These are phyloP conservation scores for Nymphaea colorata DNA, from an alignment of 164 flowering plant species.

Conservation along the genomic window DNA sequence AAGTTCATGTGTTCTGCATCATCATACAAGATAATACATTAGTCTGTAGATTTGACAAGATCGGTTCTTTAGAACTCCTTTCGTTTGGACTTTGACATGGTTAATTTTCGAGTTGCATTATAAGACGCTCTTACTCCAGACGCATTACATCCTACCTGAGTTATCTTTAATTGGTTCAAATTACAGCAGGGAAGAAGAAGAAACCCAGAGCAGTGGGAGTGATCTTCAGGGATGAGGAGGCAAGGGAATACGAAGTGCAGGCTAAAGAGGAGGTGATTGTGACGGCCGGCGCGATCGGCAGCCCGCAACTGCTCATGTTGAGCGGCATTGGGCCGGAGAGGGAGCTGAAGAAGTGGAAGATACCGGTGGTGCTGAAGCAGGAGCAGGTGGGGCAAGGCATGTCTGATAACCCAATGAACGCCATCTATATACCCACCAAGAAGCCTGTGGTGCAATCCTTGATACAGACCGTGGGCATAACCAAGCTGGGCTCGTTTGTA, in stretches of 20 bases:
- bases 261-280: slow-evolving; percentile 64
- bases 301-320: slow-evolving; percentile 70
- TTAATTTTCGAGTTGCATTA: background rate
- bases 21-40: no score
- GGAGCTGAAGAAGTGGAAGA: slow-evolving; percentile 50
- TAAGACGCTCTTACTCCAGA: background rate
- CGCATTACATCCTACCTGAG: background rate
- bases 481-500: slow-evolving; percentile 69
- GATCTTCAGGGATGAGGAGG: slow-evolving; percentile 75
- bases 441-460: slow-evolving; percentile 52
- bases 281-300: slow-evolving; percentile 78
- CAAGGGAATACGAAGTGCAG: slow-evolving; percentile 42
- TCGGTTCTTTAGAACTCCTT: no score
- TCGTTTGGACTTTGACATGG: no score
- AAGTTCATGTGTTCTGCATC: no score
- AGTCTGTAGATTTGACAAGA: no score
- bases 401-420: slow-evolving; percentile 86
- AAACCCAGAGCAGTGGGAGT: slow-evolving; percentile 70
- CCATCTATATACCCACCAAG: slow-evolving; percentile 56
- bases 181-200: background rate
- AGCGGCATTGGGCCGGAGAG: slow-evolving; percentile 77
- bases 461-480: slow-evolving; percentile 87
- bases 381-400: slow-evolving; percentile 68
- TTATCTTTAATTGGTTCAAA: background rate
- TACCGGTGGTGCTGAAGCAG: slow-evolving; percentile 45